A percentile compares a stretch with the other conserved stretches of the same genome.
Evolutionary conservation across 352 stramenopile genomes (phyloP).

Genomic region (Globisporangium irregulare): DNA sequence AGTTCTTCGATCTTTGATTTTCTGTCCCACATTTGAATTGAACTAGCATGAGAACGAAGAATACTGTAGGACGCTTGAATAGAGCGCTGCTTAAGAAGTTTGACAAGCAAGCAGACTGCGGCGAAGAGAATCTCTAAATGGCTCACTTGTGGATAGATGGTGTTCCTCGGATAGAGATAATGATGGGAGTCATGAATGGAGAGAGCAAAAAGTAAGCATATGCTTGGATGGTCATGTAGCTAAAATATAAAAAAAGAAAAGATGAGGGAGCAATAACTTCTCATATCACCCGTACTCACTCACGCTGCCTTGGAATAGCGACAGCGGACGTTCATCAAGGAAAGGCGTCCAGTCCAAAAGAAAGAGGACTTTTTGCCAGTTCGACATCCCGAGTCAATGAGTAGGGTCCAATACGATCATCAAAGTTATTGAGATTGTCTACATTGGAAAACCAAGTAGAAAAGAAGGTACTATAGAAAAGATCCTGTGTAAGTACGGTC

Average conservation of each 20-base stretch:
- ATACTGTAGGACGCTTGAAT: not conserved
- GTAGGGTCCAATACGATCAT: constrained; percentile 23
- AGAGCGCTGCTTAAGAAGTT: not conserved
- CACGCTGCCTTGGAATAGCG: constrained; percentile 42
- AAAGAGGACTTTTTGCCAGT: constrained; percentile 2
- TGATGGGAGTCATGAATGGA: too few relatives aligned
- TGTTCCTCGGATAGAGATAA: not conserved
- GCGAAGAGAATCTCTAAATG: too few relatives aligned
- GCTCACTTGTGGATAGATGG: too few relatives aligned
- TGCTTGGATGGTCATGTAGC: not conserved
- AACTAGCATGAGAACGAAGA: not conserved
- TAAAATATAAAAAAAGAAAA: not conserved
- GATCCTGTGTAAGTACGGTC: constrained; percentile 37
- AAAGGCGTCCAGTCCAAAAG: constrained; percentile 9
- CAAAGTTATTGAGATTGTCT: constrained; percentile 25
- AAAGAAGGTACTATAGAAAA: constrained; percentile 34
- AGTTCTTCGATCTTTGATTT: not conserved
- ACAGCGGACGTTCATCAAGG: constrained; percentile 46
- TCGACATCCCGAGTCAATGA: constrained; percentile 21
- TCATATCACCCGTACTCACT: constrained; percentile 39
- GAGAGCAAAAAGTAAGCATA: not conserved
- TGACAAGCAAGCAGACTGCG: too few relatives aligned
- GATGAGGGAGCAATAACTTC: constrained; percentile 9
- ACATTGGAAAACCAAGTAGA: constrained; percentile 33
- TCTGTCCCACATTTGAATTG: not conserved